phyloP scores from a whole-genome alignment of 2,329 filamentous ascomycete genomes.

The Fusarium kyushuense region DNA sequence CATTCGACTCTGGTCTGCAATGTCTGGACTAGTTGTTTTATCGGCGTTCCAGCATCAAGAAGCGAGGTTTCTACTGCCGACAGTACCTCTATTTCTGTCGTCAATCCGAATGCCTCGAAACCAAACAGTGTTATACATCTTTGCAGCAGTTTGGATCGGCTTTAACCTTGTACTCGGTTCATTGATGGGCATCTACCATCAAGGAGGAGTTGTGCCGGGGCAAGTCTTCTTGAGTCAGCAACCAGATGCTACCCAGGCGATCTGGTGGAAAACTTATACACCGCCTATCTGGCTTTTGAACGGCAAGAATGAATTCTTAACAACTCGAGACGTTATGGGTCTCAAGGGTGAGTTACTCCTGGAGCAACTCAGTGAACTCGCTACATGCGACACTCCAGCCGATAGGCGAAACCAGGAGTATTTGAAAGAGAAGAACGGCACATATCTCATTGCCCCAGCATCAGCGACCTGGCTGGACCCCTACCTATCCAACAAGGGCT shows the following conservation, averaged over 20 bases:
- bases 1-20: constrained; percentile 76
- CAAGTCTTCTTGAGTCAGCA: constrained; percentile 81
- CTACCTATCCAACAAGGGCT: constrained; percentile 69
- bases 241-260: constrained; percentile 74
- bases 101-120: constrained; percentile 75
- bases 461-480: constrained; percentile 78
- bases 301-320: constrained; percentile 78
- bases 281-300: constrained; percentile 85
- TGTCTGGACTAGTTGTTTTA: constrained; percentile 76
- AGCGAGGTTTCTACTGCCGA: constrained; percentile 80
- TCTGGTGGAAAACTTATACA: constrained; percentile 91
- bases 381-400: constrained; percentile 72
- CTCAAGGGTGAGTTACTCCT: constrained; percentile 72
- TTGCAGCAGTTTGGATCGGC: constrained; percentile 72
- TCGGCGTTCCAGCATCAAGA: constrained; percentile 85
- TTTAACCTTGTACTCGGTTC: constrained; percentile 77
- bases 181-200: constrained; percentile 85
- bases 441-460: constrained; percentile 78
- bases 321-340: constrained; percentile 80
- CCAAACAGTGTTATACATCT: constrained; percentile 61
- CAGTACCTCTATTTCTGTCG: constrained; percentile 80
- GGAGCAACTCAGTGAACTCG: constrained; percentile 66
- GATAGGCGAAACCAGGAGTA: constrained; percentile 67
- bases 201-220: constrained; percentile 80
- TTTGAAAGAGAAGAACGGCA: constrained; percentile 71